phyloP scores from a whole-genome alignment of 2,329 filamentous ascomycete genomes.

The Aspergillus unguis region DNA sequence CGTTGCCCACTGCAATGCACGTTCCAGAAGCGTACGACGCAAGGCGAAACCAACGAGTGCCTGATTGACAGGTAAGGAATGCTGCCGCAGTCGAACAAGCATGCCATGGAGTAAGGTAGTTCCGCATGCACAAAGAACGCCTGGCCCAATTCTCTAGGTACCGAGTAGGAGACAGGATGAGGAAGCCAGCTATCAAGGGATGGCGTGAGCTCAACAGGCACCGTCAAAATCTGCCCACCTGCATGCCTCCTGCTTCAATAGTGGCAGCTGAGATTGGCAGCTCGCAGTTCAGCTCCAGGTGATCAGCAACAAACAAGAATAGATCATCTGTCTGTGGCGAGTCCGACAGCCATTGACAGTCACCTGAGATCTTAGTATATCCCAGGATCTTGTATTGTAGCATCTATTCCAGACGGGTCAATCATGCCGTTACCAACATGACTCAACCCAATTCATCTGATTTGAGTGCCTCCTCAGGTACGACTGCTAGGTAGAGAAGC shows the following conservation, averaged over 20 bases:
- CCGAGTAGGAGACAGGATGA: background rate
- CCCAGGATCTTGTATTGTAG: background rate
- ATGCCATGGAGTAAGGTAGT: background rate
- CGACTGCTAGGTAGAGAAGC: background rate
- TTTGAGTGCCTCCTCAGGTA: background rate
- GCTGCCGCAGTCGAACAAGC: constrained; percentile 1
- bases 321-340: background rate
- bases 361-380: background rate
- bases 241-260: background rate
- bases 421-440: background rate
- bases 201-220: too few relatives aligned
- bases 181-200: too few relatives aligned
- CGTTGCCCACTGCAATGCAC: background rate
- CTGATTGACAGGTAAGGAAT: constrained; percentile 7
- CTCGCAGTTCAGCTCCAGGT: background rate
- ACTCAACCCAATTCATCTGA: background rate
- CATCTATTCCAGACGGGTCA: background rate
- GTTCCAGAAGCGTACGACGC: constrained; percentile 5
- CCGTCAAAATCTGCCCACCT: background rate
- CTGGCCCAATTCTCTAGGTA: background rate
- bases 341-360: background rate
- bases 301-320: background rate
- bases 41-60: background rate
- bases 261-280: background rate
- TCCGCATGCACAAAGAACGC: constrained; percentile 6